Evolutionary conservation across 73 alveolate species (phyloP).

Genomic region (Paramecium caudatum): DNA sequence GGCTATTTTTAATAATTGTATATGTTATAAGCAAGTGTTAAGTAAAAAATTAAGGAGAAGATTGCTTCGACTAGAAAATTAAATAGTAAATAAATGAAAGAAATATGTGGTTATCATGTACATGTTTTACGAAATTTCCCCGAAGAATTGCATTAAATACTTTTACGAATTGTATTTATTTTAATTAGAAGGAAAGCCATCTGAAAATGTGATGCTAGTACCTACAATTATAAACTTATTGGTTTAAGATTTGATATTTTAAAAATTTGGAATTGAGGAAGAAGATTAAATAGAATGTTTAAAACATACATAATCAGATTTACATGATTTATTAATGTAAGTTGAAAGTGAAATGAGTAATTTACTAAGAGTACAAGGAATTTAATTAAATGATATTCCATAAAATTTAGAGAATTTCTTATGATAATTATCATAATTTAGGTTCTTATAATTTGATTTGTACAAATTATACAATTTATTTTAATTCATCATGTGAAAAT

Average conservation of each 20-base stretch:
- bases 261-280: slow-evolving; percentile 45
- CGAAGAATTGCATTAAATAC: background rate
- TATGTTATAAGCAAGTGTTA: slow-evolving; percentile 64
- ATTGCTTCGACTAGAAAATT: slow-evolving; percentile 27
- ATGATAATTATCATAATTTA: slow-evolving; percentile 9
- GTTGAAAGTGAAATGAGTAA: slow-evolving; percentile 24
- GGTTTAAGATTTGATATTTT: slow-evolving; percentile 6
- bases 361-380: background rate
- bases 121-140: background rate
- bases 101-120: background rate
- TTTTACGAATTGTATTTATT: background rate
- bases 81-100: background rate
- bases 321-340: background rate
- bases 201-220: background rate
- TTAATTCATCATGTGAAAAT: background rate
- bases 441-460: background rate
- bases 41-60: slow-evolving; percentile 43
- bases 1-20: slow-evolving; percentile 43
- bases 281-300: slow-evolving; percentile 36
- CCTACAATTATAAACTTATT: slow-evolving; percentile 2
- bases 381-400: background rate
- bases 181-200: background rate
- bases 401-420: background rate
- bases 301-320: background rate
- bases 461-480: background rate